These are phyloP conservation scores for Lachancea quebecensis DNA, from an alignment of 805 yeast genomes.

Conservation along the genomic window DNA sequence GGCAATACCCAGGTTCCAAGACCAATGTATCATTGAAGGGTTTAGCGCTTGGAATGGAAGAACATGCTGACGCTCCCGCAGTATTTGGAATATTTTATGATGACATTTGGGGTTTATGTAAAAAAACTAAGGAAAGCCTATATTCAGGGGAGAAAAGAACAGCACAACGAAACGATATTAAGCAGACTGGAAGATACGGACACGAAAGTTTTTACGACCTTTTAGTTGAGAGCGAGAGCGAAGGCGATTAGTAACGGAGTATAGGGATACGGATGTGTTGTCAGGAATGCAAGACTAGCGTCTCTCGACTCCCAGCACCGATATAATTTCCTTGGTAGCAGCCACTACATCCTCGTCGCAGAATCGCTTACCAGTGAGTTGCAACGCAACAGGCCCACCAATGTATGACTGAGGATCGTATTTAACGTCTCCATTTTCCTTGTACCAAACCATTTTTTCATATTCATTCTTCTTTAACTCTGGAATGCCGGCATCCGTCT, in stretches of 20 bases:
- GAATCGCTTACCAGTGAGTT: constrained; percentile 45
- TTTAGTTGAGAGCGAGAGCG: constrained; percentile 4
- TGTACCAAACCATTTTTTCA: constrained; percentile 21
- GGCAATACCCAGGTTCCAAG: constrained; percentile 26
- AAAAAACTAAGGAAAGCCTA: constrained; percentile 6
- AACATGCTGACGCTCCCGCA: constrained; percentile 25
- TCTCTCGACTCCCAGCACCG: constrained; percentile 25
- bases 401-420: constrained; percentile 32
- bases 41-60: constrained; percentile 18
- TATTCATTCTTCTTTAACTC: constrained; percentile 15
- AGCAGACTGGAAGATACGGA: constrained; percentile 7
- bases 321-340: constrained; percentile 37
- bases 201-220: constrained; percentile 11
- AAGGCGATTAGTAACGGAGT: background rate
- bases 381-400: constrained; percentile 46
- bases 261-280: too few species aligned
- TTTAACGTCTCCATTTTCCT: constrained; percentile 13
- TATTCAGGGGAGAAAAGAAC: constrained; percentile 2
- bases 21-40: constrained; percentile 26
- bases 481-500: constrained; percentile 33
- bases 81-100: constrained; percentile 30
- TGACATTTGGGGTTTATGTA: constrained; percentile 20
- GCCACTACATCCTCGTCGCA: constrained; percentile 43
- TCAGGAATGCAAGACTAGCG: constrained; percentile 2
- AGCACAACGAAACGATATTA: constrained; percentile 3